Evolutionary conservation across 352 stramenopile species (phyloP).

Genomic region (Pythium vanterpoolii): DNA sequence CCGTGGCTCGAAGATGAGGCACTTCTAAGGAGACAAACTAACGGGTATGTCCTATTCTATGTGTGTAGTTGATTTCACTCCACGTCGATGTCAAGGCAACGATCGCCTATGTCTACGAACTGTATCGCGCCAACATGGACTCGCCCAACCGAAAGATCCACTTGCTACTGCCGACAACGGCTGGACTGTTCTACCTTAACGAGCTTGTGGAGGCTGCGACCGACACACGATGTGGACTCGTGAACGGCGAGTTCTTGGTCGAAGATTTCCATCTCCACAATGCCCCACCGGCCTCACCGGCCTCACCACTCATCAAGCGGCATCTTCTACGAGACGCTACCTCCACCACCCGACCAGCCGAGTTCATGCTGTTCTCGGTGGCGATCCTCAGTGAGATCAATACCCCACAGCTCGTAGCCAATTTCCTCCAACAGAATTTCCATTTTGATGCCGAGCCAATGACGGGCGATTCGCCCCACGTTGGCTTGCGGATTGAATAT

Average conservation of each 20-base stretch:
- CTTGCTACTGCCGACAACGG: conserved; percentile 59
- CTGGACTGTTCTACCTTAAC: conserved; percentile 68
- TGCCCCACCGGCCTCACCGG: background rate
- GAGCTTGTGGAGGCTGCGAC: conserved; percentile 59
- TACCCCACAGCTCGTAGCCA: conserved; percentile 53
- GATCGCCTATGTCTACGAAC: conserved; percentile 70
- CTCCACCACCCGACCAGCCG: conserved; percentile 11
- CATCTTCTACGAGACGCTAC: background rate
- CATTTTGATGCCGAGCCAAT: conserved; percentile 28
- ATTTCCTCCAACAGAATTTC: conserved; percentile 79
- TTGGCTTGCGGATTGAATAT: conserved; percentile 21
- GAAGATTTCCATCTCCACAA: conserved; percentile 63
- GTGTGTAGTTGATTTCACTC: conserved; percentile 46
- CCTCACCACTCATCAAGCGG: conserved; percentile 8
- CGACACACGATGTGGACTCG: conserved; percentile 54
- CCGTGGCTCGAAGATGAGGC: conserved; percentile 15
- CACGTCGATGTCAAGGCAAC: conserved; percentile 47
- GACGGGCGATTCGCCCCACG: too few species aligned
- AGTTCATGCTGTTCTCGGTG: conserved; percentile 72
- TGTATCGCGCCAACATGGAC: conserved; percentile 64
- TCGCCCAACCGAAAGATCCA: conserved; percentile 57
- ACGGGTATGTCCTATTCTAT: background rate
- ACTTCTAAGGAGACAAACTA: background rate
- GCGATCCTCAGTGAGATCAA: conserved; percentile 51
- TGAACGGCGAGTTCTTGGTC: conserved; percentile 60